These are phyloP conservation scores for Boletus edulis DNA, from an alignment of 768 basidiomycete genomes.

Conservation along the genomic window DNA sequence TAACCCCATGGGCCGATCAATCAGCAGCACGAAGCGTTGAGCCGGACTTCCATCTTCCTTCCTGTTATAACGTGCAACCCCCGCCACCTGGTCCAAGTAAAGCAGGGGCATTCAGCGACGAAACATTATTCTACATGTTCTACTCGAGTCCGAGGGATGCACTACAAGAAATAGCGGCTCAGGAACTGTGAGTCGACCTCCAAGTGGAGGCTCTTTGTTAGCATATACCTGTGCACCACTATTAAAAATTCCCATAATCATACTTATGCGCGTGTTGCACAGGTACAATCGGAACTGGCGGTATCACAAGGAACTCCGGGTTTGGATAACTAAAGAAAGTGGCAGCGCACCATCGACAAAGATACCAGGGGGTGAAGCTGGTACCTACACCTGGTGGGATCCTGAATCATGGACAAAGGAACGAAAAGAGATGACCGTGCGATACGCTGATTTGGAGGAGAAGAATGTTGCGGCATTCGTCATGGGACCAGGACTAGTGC, in stretches of 20 bases:
- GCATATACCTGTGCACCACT: conserved; percentile 1
- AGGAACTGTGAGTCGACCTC: conserved; percentile 76
- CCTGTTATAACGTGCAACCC: conserved; percentile 91
- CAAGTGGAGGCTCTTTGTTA: conserved; percentile 5
- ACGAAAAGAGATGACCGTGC: conserved; percentile 73
- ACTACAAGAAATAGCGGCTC: conserved; percentile 90
- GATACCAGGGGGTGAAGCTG: conserved; percentile 79
- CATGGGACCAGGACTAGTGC: conserved; percentile 46
- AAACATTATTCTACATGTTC: conserved; percentile 98
- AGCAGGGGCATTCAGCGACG: conserved; percentile 85
- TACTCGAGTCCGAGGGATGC: conserved; percentile 91
- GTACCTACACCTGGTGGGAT: conserved; percentile 90
- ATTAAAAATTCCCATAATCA: not conserved
- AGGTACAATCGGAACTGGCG: conserved; percentile 96
- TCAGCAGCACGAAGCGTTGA: conserved; percentile 83
- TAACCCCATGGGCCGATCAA: conserved; percentile 95
- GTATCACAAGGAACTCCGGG: conserved; percentile 88
- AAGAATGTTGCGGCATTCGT: conserved; percentile 63
- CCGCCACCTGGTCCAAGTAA: conserved; percentile 80
- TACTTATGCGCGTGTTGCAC: conserved; percentile 8
- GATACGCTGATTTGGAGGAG: conserved; percentile 74
- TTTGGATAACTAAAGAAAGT: conserved; percentile 84
- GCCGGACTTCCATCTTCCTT: conserved; percentile 87
- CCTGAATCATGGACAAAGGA: conserved; percentile 76
- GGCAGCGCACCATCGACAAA: conserved; percentile 74